Evolutionary conservation across 106 monocot genomes (phyloP), one percentile per base, ranked within the genome.

Genomic region (Hemerocallis citrina): DNA sequence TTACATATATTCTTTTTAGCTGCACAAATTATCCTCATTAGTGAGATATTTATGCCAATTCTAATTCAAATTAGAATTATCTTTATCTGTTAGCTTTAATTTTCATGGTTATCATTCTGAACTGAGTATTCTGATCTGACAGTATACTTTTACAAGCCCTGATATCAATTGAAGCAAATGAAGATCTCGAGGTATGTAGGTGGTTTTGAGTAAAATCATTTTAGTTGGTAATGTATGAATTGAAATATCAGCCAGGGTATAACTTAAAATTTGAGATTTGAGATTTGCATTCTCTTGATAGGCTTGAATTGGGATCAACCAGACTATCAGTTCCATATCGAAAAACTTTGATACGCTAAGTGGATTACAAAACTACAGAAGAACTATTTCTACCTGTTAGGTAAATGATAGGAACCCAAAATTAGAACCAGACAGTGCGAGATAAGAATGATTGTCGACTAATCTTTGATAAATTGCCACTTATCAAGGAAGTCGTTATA

Each of bases 81-180:
- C 32, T 63, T 7, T 23, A 31, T 7, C 16, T 32, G 5, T 10
- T 31, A 22, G 44, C 5, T 46, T 43, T 61, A 23, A 16, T 23
- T n/a, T 32, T 42, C 34, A n/a, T n/a, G 7, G 17, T 20, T 57
- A 68, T 59, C 58, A 41, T 28, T 67, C 25, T 44, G 19, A 29
- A 68, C 12, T 57, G 34, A 43, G 2, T 67, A 33, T 65, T 43
- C 44, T 65, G 34, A 38, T 57, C 24, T 81, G 71, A 69, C 84
- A 98, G 98, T 68, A 67, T 92, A 71, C 80, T 98, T 31, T 79
- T 98, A 57, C 85, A 83, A 75, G 82, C 82, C 59, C 66, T 98
- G 47, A 36, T 85, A 36, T 77, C 76, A 59, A 64, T 41, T 54
- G 81, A 76, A 29, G 44, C 54, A 65, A 79, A 72, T 73, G 87